Evolutionary conservation across 306 rosid species (phyloP).

Genomic region (Crataegus laevigata): DNA sequence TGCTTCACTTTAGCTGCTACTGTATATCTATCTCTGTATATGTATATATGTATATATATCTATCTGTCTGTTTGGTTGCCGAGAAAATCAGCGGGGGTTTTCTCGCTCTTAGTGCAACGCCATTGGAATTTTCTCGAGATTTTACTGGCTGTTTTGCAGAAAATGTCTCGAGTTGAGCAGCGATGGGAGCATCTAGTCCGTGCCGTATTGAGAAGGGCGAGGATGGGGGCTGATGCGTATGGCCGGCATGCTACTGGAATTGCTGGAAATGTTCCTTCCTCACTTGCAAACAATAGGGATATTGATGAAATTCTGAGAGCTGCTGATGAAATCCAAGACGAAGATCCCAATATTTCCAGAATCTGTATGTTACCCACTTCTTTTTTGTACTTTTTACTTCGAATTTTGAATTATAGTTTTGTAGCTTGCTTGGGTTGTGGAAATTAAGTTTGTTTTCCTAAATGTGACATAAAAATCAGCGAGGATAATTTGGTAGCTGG

Average conservation of each 20-base stretch:
- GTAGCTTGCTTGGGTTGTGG: background rate
- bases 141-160: slow-evolving; percentile 10
- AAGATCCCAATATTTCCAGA: slow-evolving; percentile 74
- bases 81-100: slow-evolving; percentile 5
- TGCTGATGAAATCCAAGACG: slow-evolving; percentile 94
- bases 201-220: slow-evolving; percentile 68
- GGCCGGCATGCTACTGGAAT: slow-evolving; percentile 64
- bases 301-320: slow-evolving; percentile 89
- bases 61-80: background rate
- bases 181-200: slow-evolving; percentile 90
- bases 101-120: background rate
- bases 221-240: slow-evolving; percentile 62
- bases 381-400: background rate
- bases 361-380: slow-evolving; percentile 40
- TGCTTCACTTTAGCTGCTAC: background rate
- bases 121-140: background rate
- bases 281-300: slow-evolving; percentile 86
- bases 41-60: no score
- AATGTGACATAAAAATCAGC: background rate
- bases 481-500: background rate
- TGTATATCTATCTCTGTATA: no score
- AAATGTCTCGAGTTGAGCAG: slow-evolving; percentile 76
- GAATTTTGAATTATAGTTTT: background rate
- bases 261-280: slow-evolving; percentile 86
- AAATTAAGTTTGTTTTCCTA: background rate